Base-by-base conservation (phyloP, 257 asterid species). In the Ocimum tenuiflorum region DNA sequence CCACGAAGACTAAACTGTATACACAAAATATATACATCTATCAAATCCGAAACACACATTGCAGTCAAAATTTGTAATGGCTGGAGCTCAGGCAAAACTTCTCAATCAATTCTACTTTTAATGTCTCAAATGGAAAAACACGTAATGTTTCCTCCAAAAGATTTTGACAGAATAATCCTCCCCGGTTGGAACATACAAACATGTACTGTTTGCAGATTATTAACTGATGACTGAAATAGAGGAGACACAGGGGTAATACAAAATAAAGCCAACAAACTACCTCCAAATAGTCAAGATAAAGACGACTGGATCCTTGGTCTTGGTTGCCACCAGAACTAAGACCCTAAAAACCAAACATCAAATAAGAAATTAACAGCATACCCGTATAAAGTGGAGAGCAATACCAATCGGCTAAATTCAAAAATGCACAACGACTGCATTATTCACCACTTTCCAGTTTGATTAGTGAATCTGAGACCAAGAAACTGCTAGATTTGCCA, bases 221-320 rank as follows among this genome's bases (percentile, higher is more conserved):
- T 2, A 8, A 50, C 63, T 54, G 52, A 23, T 48, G 49, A 48
- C 69, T 54, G 63, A 56, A 47, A 67, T 60, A 55, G 24, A 63
- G 56, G 48, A 10, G 14, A 39, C 10, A 17, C 38, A 18, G 43
- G 23, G 41, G 35, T 35, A 46, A 36, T 36, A 29, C 58, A 29
- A 57, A 49, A 51, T 41, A 41, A 43, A 71, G 39, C n/a, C 10
- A 47, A 18, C 65, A 47, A 65, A 19, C 65, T 71, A 91, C 99
- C 97, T 89, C 99, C 63, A 92, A 80, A 83, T 79, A 88, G 71
- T 92, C 99, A 23, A 72, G 76, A 77, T 68, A 89, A 76, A 84
- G 86, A 43, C 63, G 94, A 75, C 60, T 80, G 70, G 83, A 76
- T 69, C 85, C 85, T 75, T 72, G 85, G 72, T 83, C 95, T 69